Evolutionary conservation across 2,329 filamentous ascomycete species (phyloP).

Genomic region (Colletotrichum tropicicola): DNA sequence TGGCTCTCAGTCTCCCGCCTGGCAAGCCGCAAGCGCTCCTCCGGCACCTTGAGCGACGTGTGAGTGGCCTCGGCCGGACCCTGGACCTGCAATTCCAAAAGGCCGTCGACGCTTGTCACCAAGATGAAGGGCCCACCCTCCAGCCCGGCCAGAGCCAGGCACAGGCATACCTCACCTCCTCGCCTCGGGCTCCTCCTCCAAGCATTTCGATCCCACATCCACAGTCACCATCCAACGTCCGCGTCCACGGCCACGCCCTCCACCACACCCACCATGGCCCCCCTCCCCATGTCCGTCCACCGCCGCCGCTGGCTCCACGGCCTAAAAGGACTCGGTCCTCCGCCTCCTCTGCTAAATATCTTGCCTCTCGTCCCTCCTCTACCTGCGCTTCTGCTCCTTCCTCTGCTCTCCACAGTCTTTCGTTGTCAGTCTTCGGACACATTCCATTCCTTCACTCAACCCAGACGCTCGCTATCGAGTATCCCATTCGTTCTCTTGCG

Average conservation of each 20-base stretch:
- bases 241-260: conserved; percentile 6
- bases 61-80: conserved; percentile 19
- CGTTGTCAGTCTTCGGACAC: conserved; percentile 31
- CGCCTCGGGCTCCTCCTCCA: neutral
- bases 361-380: conserved; percentile 1
- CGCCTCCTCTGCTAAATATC: conserved; percentile 25
- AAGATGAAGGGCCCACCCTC: conserved; percentile 27
- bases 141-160: neutral
- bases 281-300: conserved; percentile 2
- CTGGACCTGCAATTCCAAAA: conserved; percentile 22
- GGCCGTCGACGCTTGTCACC: conserved; percentile 5
- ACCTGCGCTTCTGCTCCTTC: neutral
- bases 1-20: neutral
- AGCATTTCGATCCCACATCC: conserved; percentile 28
- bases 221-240: conserved; percentile 3
- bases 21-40: neutral
- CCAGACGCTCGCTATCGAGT: conserved; percentile 24
- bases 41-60: neutral
- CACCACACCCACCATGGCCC: neutral
- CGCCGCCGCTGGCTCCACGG: conserved; percentile 1
- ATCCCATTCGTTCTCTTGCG: conserved; percentile 25
- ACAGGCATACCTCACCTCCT: conserved; percentile 7
- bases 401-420: conserved; percentile 30
- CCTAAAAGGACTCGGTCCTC: conserved; percentile 28
- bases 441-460: conserved; percentile 31